These are phyloP conservation scores for Podaxis sp. DNA, from an alignment of 768 basidiomycete genomes.

Conservation along the genomic window DNA sequence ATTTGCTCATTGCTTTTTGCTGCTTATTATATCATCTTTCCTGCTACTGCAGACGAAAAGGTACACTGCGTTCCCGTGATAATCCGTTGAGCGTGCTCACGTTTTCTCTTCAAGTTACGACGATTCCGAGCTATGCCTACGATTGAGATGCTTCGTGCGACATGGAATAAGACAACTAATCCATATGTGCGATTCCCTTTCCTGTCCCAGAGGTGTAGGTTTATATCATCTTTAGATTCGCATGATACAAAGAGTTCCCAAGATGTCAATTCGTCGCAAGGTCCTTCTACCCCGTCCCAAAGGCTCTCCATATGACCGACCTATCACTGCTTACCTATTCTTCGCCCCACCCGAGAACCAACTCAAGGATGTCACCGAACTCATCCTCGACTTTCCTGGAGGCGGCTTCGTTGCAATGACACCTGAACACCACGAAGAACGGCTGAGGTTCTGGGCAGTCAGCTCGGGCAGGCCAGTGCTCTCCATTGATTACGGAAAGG, in stretches of 20 bases:
- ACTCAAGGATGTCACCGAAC: slow-evolving; percentile 63
- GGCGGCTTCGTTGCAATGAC: slow-evolving; percentile 97
- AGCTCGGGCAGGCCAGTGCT: slow-evolving; percentile 76
- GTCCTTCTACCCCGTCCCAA: slow-evolving; percentile 81
- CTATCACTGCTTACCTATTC: slow-evolving; percentile 81
- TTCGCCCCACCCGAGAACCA: slow-evolving; percentile 67
- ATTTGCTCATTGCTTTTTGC: slow-evolving; percentile 83
- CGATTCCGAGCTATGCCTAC: slow-evolving; percentile 91
- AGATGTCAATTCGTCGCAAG: slow-evolving; percentile 61
- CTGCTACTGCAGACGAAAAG: slow-evolving; percentile 94
- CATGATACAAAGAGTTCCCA: slow-evolving; percentile 52
- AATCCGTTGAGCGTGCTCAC: not conserved
- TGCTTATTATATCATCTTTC: slow-evolving; percentile 80
- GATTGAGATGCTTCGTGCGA: slow-evolving; percentile 90
- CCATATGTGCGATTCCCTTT: slow-evolving; percentile 63
- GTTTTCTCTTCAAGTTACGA: slow-evolving; percentile 56
- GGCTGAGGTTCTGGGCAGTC: slow-evolving; percentile 82
- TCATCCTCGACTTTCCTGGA: slow-evolving; percentile 91
- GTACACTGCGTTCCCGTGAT: slow-evolving; percentile 31
- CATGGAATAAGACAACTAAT: slow-evolving; percentile 97
- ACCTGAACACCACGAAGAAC: slow-evolving; percentile 95
- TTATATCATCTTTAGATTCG: slow-evolving; percentile 50
- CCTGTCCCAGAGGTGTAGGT: slow-evolving; percentile 3
- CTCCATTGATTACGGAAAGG: slow-evolving; percentile 92
- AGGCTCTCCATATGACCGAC: slow-evolving; percentile 70